Conservation (phyloP, 805 yeast species). For the Candida hungchunana region DNA sequence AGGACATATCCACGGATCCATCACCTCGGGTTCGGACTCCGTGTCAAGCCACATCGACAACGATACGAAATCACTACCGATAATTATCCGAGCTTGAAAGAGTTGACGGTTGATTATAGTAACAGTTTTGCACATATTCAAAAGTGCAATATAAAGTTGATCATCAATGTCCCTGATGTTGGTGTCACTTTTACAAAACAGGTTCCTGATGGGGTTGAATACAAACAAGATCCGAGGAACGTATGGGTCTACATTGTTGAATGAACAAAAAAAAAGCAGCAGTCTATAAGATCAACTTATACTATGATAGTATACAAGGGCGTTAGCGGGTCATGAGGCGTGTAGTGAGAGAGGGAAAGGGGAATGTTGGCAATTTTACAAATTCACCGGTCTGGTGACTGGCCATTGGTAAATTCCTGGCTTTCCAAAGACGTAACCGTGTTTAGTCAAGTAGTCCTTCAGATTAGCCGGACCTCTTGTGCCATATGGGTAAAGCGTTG, state of each 20-base stretch:
- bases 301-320: no score
- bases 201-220: constrained; percentile 12
- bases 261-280: no score
- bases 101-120: constrained; percentile 12
- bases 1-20: constrained; percentile 9
- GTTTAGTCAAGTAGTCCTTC: constrained; percentile 53
- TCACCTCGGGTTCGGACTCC: constrained; percentile 1
- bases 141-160: constrained; percentile 16
- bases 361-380: constrained; percentile 3
- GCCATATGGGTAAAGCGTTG: constrained; percentile 77
- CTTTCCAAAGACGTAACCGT: constrained; percentile 69
- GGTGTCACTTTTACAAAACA: constrained; percentile 12
- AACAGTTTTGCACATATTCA: constrained; percentile 22
- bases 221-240: constrained; percentile 5
- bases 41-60: constrained; percentile 9
- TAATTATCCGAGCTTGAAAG: constrained; percentile 14
- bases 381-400: constrained; percentile 47
- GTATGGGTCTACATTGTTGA: constrained; percentile 9
- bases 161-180: constrained; percentile 10
- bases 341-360: no score
- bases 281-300: no score
- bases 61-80: constrained; percentile 3
- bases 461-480: constrained; percentile 80
- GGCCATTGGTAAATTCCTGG: constrained; percentile 87
- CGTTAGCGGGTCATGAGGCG: no score